A percentile compares a stretch with the other conserved stretches of the same genome.
phyloP scores from a whole-genome alignment of 148 eudicot species.

The Agrostemma githago region DNA sequence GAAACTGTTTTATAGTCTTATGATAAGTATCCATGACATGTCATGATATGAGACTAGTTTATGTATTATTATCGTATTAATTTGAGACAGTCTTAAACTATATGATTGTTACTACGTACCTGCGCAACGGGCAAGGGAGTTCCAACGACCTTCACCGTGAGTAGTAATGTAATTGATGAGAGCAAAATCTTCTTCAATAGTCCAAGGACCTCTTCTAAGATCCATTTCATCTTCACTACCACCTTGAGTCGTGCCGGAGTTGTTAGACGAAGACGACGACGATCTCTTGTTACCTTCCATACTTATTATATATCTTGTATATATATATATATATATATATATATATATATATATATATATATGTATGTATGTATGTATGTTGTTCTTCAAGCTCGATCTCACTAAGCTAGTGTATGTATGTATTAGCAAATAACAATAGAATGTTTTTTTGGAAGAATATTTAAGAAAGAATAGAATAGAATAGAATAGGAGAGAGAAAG shows the following conservation, averaged over 20 bases:
- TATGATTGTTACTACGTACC: conserved; percentile 44
- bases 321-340: no score
- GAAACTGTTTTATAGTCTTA: no score
- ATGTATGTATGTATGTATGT: neutral
- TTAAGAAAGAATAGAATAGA: conserved; percentile 1
- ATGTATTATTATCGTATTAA: neutral
- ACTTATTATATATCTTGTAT: neutral
- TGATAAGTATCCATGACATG: no score
- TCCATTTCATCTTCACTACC: conserved; percentile 43
- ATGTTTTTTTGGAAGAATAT: neutral
- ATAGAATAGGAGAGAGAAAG: conserved; percentile 24
- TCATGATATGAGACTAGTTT: no score
- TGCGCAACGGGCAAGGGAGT: conserved; percentile 79
- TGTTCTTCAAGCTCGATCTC: neutral
- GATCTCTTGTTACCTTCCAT: conserved; percentile 29
- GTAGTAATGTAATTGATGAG: conserved; percentile 72
- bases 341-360: no score
- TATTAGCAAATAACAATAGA: conserved; percentile 15
- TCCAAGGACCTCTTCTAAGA: conserved; percentile 88
- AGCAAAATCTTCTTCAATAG: conserved; percentile 71
- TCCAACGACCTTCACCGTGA: conserved; percentile 95
- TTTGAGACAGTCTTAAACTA: neutral
- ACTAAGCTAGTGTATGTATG: neutral
- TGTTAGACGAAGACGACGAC: neutral
- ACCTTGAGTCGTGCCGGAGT: conserved; percentile 8